Percentiles rank a stretch among this genome's conserved stretches.
These are phyloP conservation scores for Daldinia sp. DNA, from an alignment of 2,329 filamentous ascomycete species.

Conservation along the genomic window DNA sequence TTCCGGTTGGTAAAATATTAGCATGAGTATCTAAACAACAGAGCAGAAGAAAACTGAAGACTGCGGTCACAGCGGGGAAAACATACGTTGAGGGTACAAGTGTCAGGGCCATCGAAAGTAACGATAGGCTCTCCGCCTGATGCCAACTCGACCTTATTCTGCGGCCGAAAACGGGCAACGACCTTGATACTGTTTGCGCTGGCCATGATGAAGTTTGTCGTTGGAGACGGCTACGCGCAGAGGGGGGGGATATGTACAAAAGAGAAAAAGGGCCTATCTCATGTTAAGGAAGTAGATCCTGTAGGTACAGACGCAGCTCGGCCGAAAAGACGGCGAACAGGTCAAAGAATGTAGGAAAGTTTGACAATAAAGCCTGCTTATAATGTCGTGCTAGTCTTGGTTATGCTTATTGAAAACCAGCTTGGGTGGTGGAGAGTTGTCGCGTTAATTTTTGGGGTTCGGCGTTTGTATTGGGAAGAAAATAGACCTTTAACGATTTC, in stretches of 20 bases:
- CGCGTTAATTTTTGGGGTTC: slow-evolving; percentile 35
- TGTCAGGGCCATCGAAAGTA: slow-evolving; percentile 87
- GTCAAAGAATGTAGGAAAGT: slow-evolving; percentile 41
- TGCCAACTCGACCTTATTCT: slow-evolving; percentile 93
- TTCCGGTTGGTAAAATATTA: slow-evolving; percentile 45
- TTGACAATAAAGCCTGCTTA: slow-evolving; percentile 35
- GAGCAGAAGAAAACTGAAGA: background rate
- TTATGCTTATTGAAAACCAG: slow-evolving; percentile 2
- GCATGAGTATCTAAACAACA: slow-evolving; percentile 31
- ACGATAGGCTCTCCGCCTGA: slow-evolving; percentile 95
- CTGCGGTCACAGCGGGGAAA: slow-evolving; percentile 23
- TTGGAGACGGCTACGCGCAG: slow-evolving; percentile 48
- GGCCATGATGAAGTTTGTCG: slow-evolving; percentile 61
- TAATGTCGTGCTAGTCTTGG: slow-evolving; percentile 24
- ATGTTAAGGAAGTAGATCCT: slow-evolving; percentile 45
- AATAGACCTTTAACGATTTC: slow-evolving; percentile 23
- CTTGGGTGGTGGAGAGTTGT: slow-evolving; percentile 21
- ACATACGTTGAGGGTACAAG: slow-evolving; percentile 85
- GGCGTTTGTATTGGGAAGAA: slow-evolving; percentile 35
- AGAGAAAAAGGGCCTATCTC: slow-evolving; percentile 45
- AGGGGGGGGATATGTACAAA: slow-evolving; percentile 35
- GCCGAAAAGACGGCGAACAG: slow-evolving; percentile 51
- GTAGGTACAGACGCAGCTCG: slow-evolving; percentile 43
- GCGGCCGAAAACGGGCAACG: slow-evolving; percentile 96
- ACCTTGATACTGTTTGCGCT: slow-evolving; percentile 81